phyloP scores from a whole-genome alignment of 116 monocot genomes.

The Cymodocea nodosa region DNA sequence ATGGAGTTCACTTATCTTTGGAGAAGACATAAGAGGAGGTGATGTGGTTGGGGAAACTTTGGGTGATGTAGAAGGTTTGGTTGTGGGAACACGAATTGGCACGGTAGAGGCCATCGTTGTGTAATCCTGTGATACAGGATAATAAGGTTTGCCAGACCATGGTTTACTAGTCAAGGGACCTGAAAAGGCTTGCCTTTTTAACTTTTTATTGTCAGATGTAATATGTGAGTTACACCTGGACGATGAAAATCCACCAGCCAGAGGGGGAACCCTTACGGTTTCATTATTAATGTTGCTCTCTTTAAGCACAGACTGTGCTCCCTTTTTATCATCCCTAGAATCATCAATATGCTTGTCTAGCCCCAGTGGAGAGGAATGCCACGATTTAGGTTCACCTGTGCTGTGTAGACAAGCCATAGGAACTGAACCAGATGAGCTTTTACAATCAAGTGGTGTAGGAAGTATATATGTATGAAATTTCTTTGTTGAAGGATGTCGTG shows the following conservation, averaged over 20 bases:
- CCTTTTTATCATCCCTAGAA: constrained; percentile 11
- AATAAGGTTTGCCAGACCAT: constrained; percentile 26
- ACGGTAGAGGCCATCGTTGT: background rate
- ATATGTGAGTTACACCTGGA: constrained; percentile 11
- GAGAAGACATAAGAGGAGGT: constrained; percentile 39
- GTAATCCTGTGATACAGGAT: constrained; percentile 8
- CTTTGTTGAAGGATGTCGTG: constrained; percentile 39
- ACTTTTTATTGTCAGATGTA: constrained; percentile 37
- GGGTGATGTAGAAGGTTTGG: constrained; percentile 25
- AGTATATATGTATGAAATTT: constrained; percentile 67
- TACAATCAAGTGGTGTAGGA: constrained; percentile 62
- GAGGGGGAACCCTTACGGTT: constrained; percentile 25
- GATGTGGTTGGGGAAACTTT: constrained; percentile 30
- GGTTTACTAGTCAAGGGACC: constrained; percentile 51
- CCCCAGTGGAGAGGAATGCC: constrained; percentile 68
- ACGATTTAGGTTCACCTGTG: constrained; percentile 27
- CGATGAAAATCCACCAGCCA: constrained; percentile 19
- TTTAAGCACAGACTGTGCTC: constrained; percentile 16
- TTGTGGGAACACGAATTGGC: constrained; percentile 5
- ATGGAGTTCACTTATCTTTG: constrained; percentile 72
- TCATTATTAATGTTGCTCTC: constrained; percentile 38
- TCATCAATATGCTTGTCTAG: constrained; percentile 27
- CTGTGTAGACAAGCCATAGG: constrained; percentile 8
- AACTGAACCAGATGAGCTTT: constrained; percentile 15
- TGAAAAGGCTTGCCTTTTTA: constrained; percentile 63